These are phyloP conservation scores for Gentiana dahurica DNA, from an alignment of 257 asterid genomes.

Conservation along the genomic window DNA sequence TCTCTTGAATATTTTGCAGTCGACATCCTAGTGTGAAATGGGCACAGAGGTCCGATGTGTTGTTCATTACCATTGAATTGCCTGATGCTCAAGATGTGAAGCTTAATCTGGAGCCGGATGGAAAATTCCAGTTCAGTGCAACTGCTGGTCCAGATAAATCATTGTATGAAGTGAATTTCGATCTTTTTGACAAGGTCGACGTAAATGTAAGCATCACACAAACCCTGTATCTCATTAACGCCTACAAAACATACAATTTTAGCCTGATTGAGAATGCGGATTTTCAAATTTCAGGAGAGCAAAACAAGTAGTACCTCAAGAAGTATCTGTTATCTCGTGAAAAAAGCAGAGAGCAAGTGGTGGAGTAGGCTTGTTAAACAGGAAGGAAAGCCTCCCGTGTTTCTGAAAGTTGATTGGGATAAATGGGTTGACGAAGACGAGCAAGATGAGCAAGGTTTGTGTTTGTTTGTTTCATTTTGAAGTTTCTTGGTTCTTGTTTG, in stretches of 20 bases:
- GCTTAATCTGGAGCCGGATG: slow-evolving; percentile 58
- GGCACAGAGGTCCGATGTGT: slow-evolving; percentile 56
- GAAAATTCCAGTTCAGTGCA: slow-evolving; percentile 60
- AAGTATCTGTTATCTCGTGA: slow-evolving; percentile 42
- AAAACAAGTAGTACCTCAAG: slow-evolving; percentile 36
- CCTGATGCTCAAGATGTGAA: slow-evolving; percentile 67
- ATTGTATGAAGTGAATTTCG: slow-evolving; percentile 42
- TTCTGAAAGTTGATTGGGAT: slow-evolving; percentile 79
- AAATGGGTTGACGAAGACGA: slow-evolving; percentile 88
- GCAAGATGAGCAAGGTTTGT: slow-evolving; percentile 34
- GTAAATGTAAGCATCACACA: slow-evolving; percentile 31
- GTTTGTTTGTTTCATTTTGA: background rate
- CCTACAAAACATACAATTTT: background rate
- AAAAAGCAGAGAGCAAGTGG: slow-evolving; percentile 75
- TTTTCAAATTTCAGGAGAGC: slow-evolving; percentile 42
- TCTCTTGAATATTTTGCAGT: slow-evolving; percentile 13
- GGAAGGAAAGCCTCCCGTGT: slow-evolving; percentile 47
- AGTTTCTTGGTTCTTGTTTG: background rate
- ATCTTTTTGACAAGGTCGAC: slow-evolving; percentile 54
- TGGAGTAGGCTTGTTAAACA: slow-evolving; percentile 60
- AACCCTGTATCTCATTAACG: background rate
- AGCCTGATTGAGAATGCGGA: background rate
- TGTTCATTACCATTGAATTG: slow-evolving; percentile 53
- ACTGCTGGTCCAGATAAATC: slow-evolving; percentile 34
- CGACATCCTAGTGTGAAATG: slow-evolving; percentile 61